These are phyloP conservation scores for Torulaspora gathmanii DNA, from an alignment of 805 yeast species.

Conservation along the genomic window DNA sequence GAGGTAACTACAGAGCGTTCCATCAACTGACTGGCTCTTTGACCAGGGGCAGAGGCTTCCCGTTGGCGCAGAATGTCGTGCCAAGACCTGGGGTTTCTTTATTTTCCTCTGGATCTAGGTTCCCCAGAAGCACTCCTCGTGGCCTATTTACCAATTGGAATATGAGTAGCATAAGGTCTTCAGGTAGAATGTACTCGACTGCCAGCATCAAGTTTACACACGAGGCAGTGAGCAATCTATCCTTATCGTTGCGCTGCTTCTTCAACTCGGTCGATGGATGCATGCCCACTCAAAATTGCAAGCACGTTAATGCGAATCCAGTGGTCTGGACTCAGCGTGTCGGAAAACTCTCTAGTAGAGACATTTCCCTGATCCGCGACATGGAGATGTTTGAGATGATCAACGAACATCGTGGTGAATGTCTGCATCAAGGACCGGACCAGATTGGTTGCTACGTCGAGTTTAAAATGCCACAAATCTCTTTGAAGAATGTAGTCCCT, in stretches of 20 bases:
- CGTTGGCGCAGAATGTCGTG: background rate
- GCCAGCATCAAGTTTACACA: slow-evolving; percentile 35
- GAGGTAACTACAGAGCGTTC: background rate
- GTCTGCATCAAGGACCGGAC: slow-evolving; percentile 11
- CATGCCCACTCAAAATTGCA: slow-evolving; percentile 18
- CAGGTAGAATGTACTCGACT: slow-evolving; percentile 22
- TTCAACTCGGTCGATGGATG: slow-evolving; percentile 35
- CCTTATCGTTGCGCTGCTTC: slow-evolving; percentile 43
- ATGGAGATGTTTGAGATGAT: slow-evolving; percentile 31
- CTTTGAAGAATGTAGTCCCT: slow-evolving; percentile 34
- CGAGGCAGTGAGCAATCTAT: slow-evolving; percentile 56
- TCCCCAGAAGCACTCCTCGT: slow-evolving; percentile 20
- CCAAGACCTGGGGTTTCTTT: slow-evolving; percentile 6
- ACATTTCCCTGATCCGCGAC: slow-evolving; percentile 15
- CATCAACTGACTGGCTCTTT: slow-evolving; percentile 3
- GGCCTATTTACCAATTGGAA: slow-evolving; percentile 24
- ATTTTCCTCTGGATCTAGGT: slow-evolving; percentile 13
- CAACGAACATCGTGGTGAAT: slow-evolving; percentile 24
- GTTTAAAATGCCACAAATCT: slow-evolving; percentile 45
- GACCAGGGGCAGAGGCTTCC: background rate
- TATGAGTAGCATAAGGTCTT: slow-evolving; percentile 12
- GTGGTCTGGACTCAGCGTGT: background rate
- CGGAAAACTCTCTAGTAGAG: slow-evolving; percentile 8
- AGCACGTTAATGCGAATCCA: slow-evolving; percentile 13
- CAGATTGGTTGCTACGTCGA: slow-evolving; percentile 52